Evolutionary conservation across 768 basidiomycete species (phyloP), one percentile per base, ranked within the genome.

Genomic region (Termitomyces sp.): DNA sequence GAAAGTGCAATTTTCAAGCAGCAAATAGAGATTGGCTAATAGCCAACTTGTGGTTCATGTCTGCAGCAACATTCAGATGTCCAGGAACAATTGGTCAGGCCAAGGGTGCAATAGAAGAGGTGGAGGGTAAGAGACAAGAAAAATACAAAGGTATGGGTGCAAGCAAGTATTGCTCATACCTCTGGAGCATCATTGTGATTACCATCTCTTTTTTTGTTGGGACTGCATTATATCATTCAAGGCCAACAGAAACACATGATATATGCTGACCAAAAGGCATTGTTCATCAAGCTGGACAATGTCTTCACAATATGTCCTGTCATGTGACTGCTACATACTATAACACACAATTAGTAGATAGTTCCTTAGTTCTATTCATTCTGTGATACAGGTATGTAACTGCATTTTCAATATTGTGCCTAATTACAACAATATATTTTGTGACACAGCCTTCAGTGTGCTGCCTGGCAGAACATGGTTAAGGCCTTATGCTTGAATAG

Each of bases 61-160:
- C 88, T 7, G 92, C 96, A 0, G 93, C 97, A 15, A 97, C 92
- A 0, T 98, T 98, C 74, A 77, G 97, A 45, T 74, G 97, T 56
- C 73, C 88, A 52, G 91, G 91, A 11, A 93, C 93, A 72, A 80
- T 91, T 51, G 95, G 97, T 56, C 92, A 98, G 63, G 86, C 90
- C 0, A 83, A 84, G 49, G 95, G 85, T 10, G 87, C 96, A 2
- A 93, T 98, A 44, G 92, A 93, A 66, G 96, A 99, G 70, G 97
- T 96, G 0, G 96, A 99, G 67, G n/a, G 84, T 88, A 3, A 78
- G 82, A 60, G 92, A 96, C 65, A 87, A 91, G 60, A 79, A 81
- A 24, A 94, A 96, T 67, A 83, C 91, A 3, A 85, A 83, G 26
- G 93, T 98, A 15, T 98, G 94, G 94, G 88, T 96, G 6, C 95